phyloP scores from a whole-genome alignment of 495 filamentous ascomycete species.

The Aspergillus affinis region DNA sequence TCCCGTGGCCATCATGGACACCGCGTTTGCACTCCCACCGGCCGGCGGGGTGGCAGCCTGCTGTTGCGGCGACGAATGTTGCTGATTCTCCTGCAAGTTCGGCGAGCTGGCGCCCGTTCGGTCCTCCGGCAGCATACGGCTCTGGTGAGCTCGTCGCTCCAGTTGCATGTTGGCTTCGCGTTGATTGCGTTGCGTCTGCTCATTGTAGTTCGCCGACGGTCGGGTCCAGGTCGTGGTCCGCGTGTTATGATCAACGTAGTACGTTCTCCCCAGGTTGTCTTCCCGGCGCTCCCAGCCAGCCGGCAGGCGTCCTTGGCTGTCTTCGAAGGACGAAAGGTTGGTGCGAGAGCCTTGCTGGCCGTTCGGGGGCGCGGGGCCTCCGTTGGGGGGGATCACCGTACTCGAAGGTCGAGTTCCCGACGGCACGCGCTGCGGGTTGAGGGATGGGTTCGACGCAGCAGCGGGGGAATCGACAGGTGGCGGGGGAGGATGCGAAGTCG shows the following conservation, averaged over 20 bases:
- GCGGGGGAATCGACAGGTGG: constrained; percentile 30
- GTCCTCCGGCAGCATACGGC: constrained; percentile 93
- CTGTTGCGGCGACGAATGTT: constrained; percentile 51
- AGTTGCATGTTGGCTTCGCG: constrained; percentile 86
- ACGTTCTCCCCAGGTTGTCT: constrained; percentile 95
- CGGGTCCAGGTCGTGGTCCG: constrained; percentile 94
- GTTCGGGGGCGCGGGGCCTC: constrained; percentile 44
- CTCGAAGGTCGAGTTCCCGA: constrained; percentile 36
- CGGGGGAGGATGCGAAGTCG: constrained; percentile 28
- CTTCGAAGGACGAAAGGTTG: constrained; percentile 90
- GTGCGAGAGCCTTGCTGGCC: constrained; percentile 36
- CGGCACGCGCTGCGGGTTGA: constrained; percentile 41
- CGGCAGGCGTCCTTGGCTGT: constrained; percentile 86
- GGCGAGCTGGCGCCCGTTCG: constrained; percentile 93
- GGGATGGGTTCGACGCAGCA: constrained; percentile 31
- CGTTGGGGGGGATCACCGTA: constrained; percentile 29
- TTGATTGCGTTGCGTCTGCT: constrained; percentile 71
- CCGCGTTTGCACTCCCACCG: constrained; percentile 51
- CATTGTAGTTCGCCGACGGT: constrained; percentile 78
- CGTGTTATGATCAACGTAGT: constrained; percentile 98
- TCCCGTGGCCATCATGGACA: constrained; percentile 90
- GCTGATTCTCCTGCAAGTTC: constrained; percentile 65
- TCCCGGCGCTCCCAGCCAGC: constrained; percentile 95
- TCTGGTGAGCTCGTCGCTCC: constrained; percentile 90
- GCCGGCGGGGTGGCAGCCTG: constrained; percentile 50